Evolutionary conservation across 768 basidiomycete species (phyloP).

Genomic region (Thelephora ganbajun): DNA sequence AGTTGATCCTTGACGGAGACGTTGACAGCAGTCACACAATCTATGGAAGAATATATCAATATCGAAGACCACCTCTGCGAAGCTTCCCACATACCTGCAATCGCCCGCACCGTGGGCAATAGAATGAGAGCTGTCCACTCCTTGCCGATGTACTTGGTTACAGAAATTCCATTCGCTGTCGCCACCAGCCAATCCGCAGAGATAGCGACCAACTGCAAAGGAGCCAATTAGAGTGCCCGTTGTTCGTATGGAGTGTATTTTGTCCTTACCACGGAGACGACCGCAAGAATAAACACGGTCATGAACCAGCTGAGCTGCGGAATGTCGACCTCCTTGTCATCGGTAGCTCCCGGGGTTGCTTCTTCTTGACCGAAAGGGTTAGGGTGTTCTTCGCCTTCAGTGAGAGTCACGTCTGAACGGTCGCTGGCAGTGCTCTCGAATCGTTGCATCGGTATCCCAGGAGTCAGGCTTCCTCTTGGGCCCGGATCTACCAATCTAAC

Average conservation of each 20-base stretch:
- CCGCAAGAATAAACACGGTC: slow-evolving; percentile 37
- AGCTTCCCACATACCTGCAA: slow-evolving; percentile 41
- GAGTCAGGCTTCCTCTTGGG: too few species aligned
- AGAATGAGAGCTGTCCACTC: slow-evolving; percentile 87
- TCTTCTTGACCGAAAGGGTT: background rate
- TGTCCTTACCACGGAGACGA: slow-evolving; percentile 47
- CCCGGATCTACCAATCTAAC: background rate
- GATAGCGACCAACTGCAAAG: slow-evolving; percentile 33
- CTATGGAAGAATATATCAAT: slow-evolving; percentile 20
- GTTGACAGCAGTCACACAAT: slow-evolving; percentile 81
- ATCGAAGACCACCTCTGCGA: background rate
- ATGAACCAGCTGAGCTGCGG: slow-evolving; percentile 47
- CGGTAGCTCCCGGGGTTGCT: background rate
- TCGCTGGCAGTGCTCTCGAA: background rate
- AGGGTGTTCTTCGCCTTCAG: background rate
- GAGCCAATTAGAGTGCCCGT: background rate
- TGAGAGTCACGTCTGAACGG: background rate
- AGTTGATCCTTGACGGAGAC: slow-evolving; percentile 81
- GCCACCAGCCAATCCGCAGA: slow-evolving; percentile 68
- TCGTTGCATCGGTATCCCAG: too few species aligned
- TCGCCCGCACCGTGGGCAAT: slow-evolving; percentile 69
- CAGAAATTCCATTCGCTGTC: slow-evolving; percentile 68
- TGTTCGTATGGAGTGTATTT: background rate
- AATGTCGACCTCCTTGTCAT: background rate
- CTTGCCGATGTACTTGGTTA: slow-evolving; percentile 41